Conservation (phyloP, 2,329 filamentous ascomycete species). For the Paradendryphiella salina region DNA sequence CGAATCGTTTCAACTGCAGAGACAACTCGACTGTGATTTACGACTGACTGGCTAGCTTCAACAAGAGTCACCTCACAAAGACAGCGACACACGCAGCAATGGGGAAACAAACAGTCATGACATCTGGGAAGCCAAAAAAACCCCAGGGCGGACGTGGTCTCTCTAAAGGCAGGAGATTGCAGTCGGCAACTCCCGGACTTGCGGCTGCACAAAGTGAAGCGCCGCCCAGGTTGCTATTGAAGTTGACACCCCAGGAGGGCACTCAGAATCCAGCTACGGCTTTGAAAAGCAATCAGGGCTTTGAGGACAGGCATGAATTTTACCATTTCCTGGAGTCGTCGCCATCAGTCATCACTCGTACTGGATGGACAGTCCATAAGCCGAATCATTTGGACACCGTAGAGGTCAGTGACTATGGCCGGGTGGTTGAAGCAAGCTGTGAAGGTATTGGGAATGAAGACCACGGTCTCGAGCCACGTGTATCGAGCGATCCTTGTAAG, state of each 20-base stretch:
- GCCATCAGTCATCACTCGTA: conserved; percentile 1
- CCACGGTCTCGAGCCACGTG: not conserved
- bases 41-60: not conserved
- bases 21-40: too few relatives aligned
- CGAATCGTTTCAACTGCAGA: too few relatives aligned
- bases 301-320: not conserved
- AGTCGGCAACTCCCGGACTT: conserved; percentile 1
- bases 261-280: not conserved
- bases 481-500: not conserved
- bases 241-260: not conserved
- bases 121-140: not conserved
- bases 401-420: conserved; percentile 5
- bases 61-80: not conserved
- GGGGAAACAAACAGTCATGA: not conserved
- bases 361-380: conserved; percentile 2
- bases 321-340: not conserved
- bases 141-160: not conserved
- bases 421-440: not conserved
- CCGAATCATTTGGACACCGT: not conserved
- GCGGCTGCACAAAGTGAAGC: not conserved
- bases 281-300: not conserved
- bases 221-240: not conserved
- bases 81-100: not conserved
- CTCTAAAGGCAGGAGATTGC: not conserved
- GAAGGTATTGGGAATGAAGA: not conserved